Conservation (phyloP, 2,329 filamentous ascomycete species). For the Phoma sp. region DNA sequence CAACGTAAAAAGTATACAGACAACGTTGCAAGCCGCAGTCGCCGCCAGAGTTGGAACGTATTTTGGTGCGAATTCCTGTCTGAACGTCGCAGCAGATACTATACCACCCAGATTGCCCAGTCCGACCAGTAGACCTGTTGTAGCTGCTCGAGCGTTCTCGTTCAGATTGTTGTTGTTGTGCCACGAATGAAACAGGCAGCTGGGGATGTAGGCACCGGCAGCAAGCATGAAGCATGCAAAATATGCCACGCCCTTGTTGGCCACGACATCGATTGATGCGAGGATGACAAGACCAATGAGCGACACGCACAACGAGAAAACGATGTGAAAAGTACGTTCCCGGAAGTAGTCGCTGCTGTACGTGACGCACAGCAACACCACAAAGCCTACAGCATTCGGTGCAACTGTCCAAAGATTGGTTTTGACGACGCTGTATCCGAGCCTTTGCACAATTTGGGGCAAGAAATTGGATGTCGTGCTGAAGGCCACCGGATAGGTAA, state of each 20-base stretch:
- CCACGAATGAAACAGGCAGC: conserved; percentile 58
- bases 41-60: conserved; percentile 57
- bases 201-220: conserved; percentile 55
- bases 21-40: conserved; percentile 52
- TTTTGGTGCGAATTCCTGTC: conserved; percentile 56
- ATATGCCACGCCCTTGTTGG: conserved; percentile 55
- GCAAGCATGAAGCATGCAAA: conserved; percentile 60
- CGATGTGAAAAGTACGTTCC: conserved; percentile 57
- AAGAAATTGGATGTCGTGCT: conserved; percentile 56
- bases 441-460: conserved; percentile 54
- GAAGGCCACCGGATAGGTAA: conserved; percentile 59
- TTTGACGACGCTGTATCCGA: conserved; percentile 54
- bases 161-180: conserved; percentile 61
- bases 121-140: conserved; percentile 56
- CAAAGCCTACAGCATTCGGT: conserved; percentile 56
- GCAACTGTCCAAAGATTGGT: conserved; percentile 59
- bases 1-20: conserved; percentile 50
- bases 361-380: conserved; percentile 54
- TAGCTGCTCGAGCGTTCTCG: conserved; percentile 58
- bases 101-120: conserved; percentile 59
- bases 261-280: conserved; percentile 51
- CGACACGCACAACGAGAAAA: conserved; percentile 49
- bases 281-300: conserved; percentile 55
- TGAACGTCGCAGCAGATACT: conserved; percentile 54
- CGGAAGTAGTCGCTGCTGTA: conserved; percentile 55